A percentile compares a stretch with the other conserved stretches of the same genome.
Evolutionary conservation across 164 flowering plant species (phyloP).

Genomic region (Vitis riparia): DNA sequence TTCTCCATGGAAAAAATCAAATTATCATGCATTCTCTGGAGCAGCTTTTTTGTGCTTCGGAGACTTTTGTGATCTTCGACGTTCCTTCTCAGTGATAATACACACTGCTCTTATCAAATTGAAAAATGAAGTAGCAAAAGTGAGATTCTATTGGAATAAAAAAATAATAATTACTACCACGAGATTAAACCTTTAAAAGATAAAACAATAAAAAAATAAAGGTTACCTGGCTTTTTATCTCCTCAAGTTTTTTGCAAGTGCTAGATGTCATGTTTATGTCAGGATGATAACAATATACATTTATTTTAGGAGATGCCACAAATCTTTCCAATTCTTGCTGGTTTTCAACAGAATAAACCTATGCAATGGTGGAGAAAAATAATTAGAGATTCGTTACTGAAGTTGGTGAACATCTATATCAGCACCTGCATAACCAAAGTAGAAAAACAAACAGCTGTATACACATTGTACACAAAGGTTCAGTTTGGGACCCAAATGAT

Average conservation of each 20-base stretch:
- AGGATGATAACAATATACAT: slow-evolving; percentile 56
- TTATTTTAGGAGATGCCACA: slow-evolving; percentile 67
- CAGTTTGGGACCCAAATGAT: too few relatives aligned
- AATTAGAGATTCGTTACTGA: background rate
- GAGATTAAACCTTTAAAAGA: background rate
- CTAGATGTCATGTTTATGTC: slow-evolving; percentile 19
- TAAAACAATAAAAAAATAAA: background rate
- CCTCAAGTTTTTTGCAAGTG: slow-evolving; percentile 45
- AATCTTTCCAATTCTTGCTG: slow-evolving; percentile 60
- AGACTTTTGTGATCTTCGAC: slow-evolving; percentile 31
- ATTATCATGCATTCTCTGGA: slow-evolving; percentile 60
- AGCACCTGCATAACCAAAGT: background rate
- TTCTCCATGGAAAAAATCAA: slow-evolving; percentile 57
- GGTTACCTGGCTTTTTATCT: slow-evolving; percentile 62
- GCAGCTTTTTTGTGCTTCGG: slow-evolving; percentile 39
- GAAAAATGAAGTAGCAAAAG: slow-evolving; percentile 10
- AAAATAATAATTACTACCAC: background rate
- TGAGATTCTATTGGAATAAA: slow-evolving; percentile 8
- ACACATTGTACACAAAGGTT: background rate
- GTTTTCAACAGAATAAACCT: slow-evolving; percentile 82
- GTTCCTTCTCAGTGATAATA: slow-evolving; percentile 33
- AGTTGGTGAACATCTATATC: background rate
- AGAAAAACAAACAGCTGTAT: background rate
- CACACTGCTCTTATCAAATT: slow-evolving; percentile 46
- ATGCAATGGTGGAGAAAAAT: background rate